Conservation (phyloP, 2,329 filamentous ascomycete genomes). For the Fusarium ambrosium region DNA sequence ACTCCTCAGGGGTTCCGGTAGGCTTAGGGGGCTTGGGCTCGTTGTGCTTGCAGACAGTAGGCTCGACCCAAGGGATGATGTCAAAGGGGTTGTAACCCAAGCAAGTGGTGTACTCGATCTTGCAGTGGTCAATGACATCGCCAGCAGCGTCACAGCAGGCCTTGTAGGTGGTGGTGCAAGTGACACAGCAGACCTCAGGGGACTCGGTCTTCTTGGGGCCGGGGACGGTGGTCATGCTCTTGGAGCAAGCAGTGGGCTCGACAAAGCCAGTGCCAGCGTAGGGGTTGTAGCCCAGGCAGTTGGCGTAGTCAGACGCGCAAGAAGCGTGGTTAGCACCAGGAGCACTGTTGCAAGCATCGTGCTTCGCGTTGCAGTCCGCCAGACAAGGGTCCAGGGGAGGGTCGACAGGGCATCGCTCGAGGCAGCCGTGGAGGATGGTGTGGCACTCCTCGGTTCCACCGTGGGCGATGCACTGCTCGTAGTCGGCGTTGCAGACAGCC, state of each 20-base stretch:
- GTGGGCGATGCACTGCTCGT: no score
- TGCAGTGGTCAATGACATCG: slow-evolving; percentile 26
- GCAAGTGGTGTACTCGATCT: slow-evolving; percentile 30
- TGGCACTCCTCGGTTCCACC: no score
- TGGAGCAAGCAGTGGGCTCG: slow-evolving; percentile 8
- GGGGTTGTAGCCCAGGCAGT: slow-evolving; percentile 18
- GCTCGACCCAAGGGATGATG: slow-evolving; percentile 24
- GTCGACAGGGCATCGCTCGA: no score
- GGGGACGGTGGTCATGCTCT: slow-evolving; percentile 4
- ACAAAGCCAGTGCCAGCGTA: background rate
- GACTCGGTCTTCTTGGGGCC: slow-evolving; percentile 13
- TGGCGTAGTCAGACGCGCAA: slow-evolving; percentile 6
- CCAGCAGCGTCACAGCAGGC: slow-evolving; percentile 31
- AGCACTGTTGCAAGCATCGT: background rate
- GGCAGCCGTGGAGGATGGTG: no score
- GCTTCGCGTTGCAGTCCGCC: slow-evolving; percentile 7
- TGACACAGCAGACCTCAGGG: slow-evolving; percentile 29
- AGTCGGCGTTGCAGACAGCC: no score
- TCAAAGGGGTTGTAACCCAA: slow-evolving; percentile 36
- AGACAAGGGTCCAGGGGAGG: background rate
- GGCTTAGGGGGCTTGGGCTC: slow-evolving; percentile 19
- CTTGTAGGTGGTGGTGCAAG: slow-evolving; percentile 26
- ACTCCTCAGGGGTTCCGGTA: background rate
- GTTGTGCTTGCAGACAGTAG: slow-evolving; percentile 31
- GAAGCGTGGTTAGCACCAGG: slow-evolving; percentile 16